Percentiles rank a stretch among this genome's conserved stretches.
Evolutionary conservation across 2,329 filamentous ascomycete genomes (phyloP).

Genomic region (Microthyrium microscopicum): DNA sequence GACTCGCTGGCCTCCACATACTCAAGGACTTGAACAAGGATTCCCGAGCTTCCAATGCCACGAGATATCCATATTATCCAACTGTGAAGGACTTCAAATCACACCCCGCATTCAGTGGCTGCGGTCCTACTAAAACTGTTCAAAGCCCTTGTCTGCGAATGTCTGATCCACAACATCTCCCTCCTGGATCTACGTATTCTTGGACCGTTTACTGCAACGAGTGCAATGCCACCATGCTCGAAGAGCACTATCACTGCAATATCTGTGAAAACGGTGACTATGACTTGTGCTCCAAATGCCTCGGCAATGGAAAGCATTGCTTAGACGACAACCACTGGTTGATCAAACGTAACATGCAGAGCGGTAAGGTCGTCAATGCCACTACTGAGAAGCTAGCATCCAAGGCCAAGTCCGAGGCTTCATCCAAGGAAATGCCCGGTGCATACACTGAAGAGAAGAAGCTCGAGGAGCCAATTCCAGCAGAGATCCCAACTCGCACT

Average conservation of each 20-base stretch:
- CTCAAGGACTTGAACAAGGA: no score
- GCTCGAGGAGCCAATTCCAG: constrained; percentile 12
- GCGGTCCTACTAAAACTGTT: no score
- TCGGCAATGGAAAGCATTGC: constrained; percentile 62
- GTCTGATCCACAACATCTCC: not conserved
- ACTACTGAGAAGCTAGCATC: constrained; percentile 65
- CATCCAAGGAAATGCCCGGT: constrained; percentile 23
- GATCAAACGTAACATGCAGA: constrained; percentile 71
- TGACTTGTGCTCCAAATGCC: constrained; percentile 72
- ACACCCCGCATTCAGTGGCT: no score
- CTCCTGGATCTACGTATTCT: constrained; percentile 13
- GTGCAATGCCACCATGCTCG: constrained; percentile 62
- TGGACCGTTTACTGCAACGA: constrained; percentile 92
- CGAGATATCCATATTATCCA: no score
- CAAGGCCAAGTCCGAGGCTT: constrained; percentile 30
- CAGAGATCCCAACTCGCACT: constrained; percentile 38
- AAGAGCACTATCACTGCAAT: constrained; percentile 85
- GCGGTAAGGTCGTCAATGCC: constrained; percentile 69
- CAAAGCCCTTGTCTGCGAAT: no score
- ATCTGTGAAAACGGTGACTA: constrained; percentile 89
- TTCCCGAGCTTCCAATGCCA: no score
- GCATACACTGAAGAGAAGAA: constrained; percentile 24
- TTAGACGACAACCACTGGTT: constrained; percentile 73
- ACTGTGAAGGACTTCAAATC: no score
- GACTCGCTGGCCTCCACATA: no score